Conservation (phyloP, 345 rosid genomes). For the Aquilaria sinensis region DNA sequence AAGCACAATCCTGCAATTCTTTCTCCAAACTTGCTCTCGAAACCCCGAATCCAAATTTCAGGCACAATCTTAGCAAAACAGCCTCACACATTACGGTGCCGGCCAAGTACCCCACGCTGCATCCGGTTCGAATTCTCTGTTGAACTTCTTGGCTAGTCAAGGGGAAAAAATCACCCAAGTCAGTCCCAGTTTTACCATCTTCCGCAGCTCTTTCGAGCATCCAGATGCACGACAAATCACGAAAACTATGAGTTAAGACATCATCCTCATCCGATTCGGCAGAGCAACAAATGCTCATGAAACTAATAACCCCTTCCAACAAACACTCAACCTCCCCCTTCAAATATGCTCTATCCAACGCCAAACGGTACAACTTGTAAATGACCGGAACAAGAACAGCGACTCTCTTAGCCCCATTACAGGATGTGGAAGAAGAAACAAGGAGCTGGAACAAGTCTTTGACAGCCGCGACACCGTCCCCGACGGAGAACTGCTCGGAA, state of each 20-base stretch:
- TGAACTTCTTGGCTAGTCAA: constrained; percentile 35
- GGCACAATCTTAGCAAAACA: constrained; percentile 46
- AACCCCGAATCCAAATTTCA: constrained; percentile 35
- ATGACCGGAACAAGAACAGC: constrained; percentile 63
- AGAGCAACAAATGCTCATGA: constrained; percentile 34
- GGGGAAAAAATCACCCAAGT: constrained; percentile 47
- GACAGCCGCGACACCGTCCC: constrained; percentile 16
- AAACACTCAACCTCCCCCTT: constrained; percentile 40
- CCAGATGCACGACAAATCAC: constrained; percentile 54
- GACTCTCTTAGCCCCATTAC: constrained; percentile 33
- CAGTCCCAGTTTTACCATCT: constrained; percentile 25
- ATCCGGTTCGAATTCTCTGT: constrained; percentile 26
- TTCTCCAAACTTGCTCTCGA: constrained; percentile 31
- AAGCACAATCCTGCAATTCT: constrained; percentile 33
- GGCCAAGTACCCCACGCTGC: constrained; percentile 43
- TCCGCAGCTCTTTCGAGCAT: constrained; percentile 35
- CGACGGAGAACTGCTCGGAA: constrained; percentile 24
- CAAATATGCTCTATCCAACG: constrained; percentile 5
- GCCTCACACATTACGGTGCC: constrained; percentile 67
- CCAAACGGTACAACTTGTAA: constrained; percentile 34
- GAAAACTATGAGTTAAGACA: constrained; percentile 32
- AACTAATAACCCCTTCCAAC: constrained; percentile 46
- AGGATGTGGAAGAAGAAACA: constrained; percentile 40
- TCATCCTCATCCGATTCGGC: constrained; percentile 21
- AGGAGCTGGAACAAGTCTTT: constrained; percentile 57